A percentile compares a stretch with the other conserved stretches of the same genome.
phyloP scores from a whole-genome alignment of 306 rosid species.

The Vicia sativa region DNA sequence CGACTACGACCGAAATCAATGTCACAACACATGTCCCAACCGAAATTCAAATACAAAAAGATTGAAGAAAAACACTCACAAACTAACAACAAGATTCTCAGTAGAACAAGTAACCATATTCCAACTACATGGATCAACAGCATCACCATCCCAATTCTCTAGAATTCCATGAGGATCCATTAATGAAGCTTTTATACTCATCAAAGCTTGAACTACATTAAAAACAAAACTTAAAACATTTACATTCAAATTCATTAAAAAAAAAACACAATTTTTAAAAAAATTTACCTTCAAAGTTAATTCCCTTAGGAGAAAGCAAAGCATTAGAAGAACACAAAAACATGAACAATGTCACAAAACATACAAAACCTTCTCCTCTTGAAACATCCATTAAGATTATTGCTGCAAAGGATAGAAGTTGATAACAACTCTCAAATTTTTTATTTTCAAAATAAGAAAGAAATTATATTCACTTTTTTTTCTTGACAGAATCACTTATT shows the following conservation, averaged over 20 bases:
- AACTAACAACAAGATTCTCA: conserved; percentile 72
- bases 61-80: conserved; percentile 56
- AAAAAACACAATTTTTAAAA: conserved; percentile 3
- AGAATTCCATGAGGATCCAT: conserved; percentile 91
- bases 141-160: conserved; percentile 86
- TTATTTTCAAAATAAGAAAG: conserved; percentile 50
- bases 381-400: conserved; percentile 43
- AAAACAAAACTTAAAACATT: conserved; percentile 21
- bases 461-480: conserved; percentile 43
- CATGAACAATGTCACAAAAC: conserved; percentile 53
- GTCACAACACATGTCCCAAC: too few relatives aligned
- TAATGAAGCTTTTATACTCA: conserved; percentile 68
- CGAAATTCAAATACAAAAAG: conserved; percentile 39
- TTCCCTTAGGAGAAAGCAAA: conserved; percentile 88
- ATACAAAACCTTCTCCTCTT: conserved; percentile 51
- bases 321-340: conserved; percentile 61
- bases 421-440: conserved; percentile 41
- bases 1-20: too few relatives aligned
- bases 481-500: conserved; percentile 60
- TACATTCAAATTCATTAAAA: background rate
- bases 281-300: conserved; percentile 85
- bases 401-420: conserved; percentile 2
- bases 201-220: conserved; percentile 83
- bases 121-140: conserved; percentile 99
- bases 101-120: conserved; percentile 95